These are phyloP conservation scores for Rhodomyrtus psidioides DNA, from an alignment of 441 rosid species.

Conservation along the genomic window DNA sequence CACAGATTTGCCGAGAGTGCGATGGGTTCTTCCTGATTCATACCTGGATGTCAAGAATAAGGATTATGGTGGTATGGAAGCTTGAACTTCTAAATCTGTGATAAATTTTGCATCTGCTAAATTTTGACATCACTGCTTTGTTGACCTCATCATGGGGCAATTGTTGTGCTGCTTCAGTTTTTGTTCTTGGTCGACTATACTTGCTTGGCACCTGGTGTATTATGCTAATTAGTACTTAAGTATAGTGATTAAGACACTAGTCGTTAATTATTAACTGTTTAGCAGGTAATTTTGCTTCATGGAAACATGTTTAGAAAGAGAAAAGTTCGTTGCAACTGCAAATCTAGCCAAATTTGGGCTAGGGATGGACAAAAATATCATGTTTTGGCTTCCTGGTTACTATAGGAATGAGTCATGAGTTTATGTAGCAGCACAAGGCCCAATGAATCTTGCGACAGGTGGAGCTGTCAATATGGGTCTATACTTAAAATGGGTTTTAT, in stretches of 20 bases:
- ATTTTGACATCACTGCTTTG: not conserved
- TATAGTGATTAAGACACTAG: not conserved
- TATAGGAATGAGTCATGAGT: not conserved
- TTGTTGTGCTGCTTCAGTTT: not conserved
- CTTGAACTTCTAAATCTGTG: not conserved
- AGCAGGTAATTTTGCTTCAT: not conserved
- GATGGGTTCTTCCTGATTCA: slow-evolving; percentile 94
- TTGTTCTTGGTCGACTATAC: not conserved
- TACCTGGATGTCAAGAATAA: slow-evolving; percentile 76
- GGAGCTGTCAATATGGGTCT: no score
- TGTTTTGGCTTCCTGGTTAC: not conserved
- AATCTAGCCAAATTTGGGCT: not conserved
- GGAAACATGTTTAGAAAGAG: slow-evolving; percentile 8
- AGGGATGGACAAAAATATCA: not conserved
- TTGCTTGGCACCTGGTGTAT: not conserved
- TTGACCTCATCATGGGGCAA: not conserved
- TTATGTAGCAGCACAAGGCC: not conserved
- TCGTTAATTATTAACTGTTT: no score
- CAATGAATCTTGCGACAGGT: not conserved
- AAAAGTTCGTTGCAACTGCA: not conserved
- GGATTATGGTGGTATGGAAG: slow-evolving; percentile 67
- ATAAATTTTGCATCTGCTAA: not conserved
- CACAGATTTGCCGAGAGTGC: slow-evolving; percentile 56
- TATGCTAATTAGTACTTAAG: no score
- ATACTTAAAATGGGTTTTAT: no score